Evolutionary conservation across 2,329 filamentous ascomycete genomes (phyloP), one percentile per base, ranked within the genome.

Genomic region (Alternaria sp.): DNA sequence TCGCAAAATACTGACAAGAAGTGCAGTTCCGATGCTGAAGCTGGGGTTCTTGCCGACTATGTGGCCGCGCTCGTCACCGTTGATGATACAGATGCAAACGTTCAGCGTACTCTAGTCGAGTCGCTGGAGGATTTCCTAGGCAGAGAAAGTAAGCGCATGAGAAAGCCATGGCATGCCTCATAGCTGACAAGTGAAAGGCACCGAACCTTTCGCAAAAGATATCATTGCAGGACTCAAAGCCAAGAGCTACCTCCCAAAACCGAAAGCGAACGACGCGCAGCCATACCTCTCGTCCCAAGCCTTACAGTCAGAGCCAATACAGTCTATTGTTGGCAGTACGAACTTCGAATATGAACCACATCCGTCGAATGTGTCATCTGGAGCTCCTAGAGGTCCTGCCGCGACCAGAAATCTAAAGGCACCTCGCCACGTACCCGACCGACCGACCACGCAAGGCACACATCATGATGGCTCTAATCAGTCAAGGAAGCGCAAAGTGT

Each of bases 21-120:
- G 4, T 12, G 41, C 51, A 92, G 91, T 54, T 92, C 90, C 28
- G 91, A 94, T 72, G 91, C 91, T 52, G 92, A 95, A 75, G 87
- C 89, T 32, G 92, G 93, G 72, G 91, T 94, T 5, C 87, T 95
- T 3, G 92, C 91, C 48, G 92, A 95, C 70, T 95, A 94, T 75
- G 90, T 94, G n/a, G 84, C 94, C 63, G 92, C 91, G 7, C 85
- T 95, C 20, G 81, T 94, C 46, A 86, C 87, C 56, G 89, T 91
- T 63, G 63, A 70, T 66, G 90, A 89, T 63, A 84, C 87, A 52
- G 81, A 85, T 41, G 83, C 85, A n/a, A 83, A 86, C 20, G 88
- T 93, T 55, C 86, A 88, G 71, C 82, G 85, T 69, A 86, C 90
- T 53, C 93, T 90, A 77, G 84, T 92, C 73, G 84, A 87, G 54